phyloP scores from a whole-genome alignment of 2,329 filamentous ascomycete genomes.

The Fusarium nodosum region DNA sequence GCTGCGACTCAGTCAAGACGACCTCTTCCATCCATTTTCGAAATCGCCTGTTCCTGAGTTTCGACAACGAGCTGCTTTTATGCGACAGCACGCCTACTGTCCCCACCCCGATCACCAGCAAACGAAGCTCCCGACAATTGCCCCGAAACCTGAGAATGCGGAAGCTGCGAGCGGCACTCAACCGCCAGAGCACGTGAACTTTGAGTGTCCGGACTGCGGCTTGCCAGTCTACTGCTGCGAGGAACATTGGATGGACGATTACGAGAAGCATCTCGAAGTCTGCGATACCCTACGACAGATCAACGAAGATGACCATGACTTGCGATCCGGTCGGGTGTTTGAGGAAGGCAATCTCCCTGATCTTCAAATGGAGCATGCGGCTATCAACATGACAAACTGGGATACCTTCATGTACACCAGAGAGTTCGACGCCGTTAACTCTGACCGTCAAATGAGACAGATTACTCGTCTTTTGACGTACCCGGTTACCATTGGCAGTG shows the following conservation, averaged over 20 bases:
- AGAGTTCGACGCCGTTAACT: constrained; percentile 90
- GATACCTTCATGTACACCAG: constrained; percentile 95
- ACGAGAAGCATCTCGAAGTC: constrained; percentile 90
- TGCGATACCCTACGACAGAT: constrained; percentile 93
- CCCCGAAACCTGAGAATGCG: constrained; percentile 72
- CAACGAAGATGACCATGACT: constrained; percentile 97
- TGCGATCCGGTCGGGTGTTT: constrained; percentile 91
- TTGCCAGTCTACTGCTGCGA: constrained; percentile 94
- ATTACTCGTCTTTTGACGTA: constrained; percentile 95
- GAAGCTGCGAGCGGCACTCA: constrained; percentile 68
- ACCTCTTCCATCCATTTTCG: constrained; percentile 94
- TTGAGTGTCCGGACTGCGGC: constrained; percentile 97
- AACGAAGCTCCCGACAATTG: constrained; percentile 75
- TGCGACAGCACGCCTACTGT: constrained; percentile 93
- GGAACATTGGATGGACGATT: constrained; percentile 96
- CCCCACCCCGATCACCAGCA: constrained; percentile 89
- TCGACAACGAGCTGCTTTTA: constrained; percentile 87
- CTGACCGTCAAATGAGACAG: constrained; percentile 91
- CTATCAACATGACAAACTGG: constrained; percentile 99
- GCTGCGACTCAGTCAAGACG: constrained; percentile 72
- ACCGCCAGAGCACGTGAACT: constrained; percentile 85
- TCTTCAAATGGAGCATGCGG: constrained; percentile 88
- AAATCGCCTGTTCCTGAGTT: constrained; percentile 91
- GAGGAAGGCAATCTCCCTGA: constrained; percentile 94
- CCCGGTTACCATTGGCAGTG: constrained; percentile 89